These are phyloP conservation scores for Aeminium ludgeri DNA, from an alignment of 495 filamentous ascomycete species.

Conservation along the genomic window DNA sequence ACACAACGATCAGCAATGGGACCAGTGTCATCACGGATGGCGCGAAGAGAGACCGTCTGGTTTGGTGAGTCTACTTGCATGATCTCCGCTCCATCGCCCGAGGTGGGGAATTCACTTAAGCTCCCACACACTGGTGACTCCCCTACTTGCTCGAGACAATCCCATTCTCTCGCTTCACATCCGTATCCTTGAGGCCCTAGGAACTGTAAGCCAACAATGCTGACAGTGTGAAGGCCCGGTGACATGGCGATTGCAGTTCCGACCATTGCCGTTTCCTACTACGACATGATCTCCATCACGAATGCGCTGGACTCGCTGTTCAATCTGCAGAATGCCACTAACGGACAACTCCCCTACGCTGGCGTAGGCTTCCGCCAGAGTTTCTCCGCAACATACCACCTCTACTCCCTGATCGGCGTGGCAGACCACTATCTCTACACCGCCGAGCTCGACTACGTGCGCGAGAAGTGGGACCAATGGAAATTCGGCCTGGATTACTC, in stretches of 20 bases:
- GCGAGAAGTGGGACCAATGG: slow-evolving; percentile 14
- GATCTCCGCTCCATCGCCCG: too few relatives aligned
- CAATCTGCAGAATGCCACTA: slow-evolving; percentile 24
- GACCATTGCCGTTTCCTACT: slow-evolving; percentile 29
- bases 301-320: slow-evolving; percentile 33
- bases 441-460: slow-evolving; percentile 14
- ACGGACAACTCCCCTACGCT: slow-evolving; percentile 21
- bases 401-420: slow-evolving; percentile 23
- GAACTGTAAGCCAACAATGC: too few relatives aligned
- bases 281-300: slow-evolving; percentile 29
- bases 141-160: too few relatives aligned
- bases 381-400: slow-evolving; percentile 23
- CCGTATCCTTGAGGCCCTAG: too few relatives aligned
- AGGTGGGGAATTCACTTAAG: too few relatives aligned
- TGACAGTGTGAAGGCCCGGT: too few relatives aligned
- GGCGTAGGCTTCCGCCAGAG: slow-evolving; percentile 10
- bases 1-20: slow-evolving; percentile 35
- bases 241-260: slow-evolving; percentile 35
- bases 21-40: slow-evolving; percentile 28
- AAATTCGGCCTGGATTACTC: slow-evolving; percentile 19
- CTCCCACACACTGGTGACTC: too few relatives aligned
- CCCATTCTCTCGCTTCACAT: too few relatives aligned
- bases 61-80: too few relatives aligned
- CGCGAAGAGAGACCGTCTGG: slow-evolving; percentile 40
- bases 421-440: slow-evolving; percentile 23